Conservation (phyloP, 2,329 filamentous ascomycete species). For the Fusarium albosuccineum region DNA sequence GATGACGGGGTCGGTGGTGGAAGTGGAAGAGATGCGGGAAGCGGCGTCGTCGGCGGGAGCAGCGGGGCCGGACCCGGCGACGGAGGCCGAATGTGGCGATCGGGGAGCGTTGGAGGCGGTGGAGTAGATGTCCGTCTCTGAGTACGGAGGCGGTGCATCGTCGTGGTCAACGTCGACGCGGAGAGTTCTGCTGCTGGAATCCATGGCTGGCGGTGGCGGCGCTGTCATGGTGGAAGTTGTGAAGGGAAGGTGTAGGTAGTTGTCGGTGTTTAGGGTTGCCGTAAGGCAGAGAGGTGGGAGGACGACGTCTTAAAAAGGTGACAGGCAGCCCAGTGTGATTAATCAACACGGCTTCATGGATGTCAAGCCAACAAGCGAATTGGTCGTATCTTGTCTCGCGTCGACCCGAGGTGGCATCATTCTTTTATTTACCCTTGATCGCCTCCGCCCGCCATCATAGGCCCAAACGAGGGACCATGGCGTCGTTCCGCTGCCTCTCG, state of each 20-base stretch:
- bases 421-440: conserved; percentile 25
- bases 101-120: conserved; percentile 50
- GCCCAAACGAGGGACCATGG: not conserved
- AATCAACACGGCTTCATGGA: not conserved
- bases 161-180: conserved; percentile 51
- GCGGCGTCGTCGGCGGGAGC: conserved; percentile 53
- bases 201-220: conserved; percentile 32
- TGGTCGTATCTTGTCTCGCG: not conserved
- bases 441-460: too few relatives aligned
- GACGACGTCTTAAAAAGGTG: too few relatives aligned
- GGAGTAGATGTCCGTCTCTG: conserved; percentile 69
- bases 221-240: conserved; percentile 29
- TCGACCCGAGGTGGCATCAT: conserved; percentile 11
- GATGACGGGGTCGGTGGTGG: conserved; percentile 59
- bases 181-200: conserved; percentile 18
- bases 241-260: conserved; percentile 2
- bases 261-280: not conserved
- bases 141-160: conserved; percentile 67
- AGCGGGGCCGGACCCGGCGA: conserved; percentile 43
- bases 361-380: not conserved
- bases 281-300: too few relatives aligned
- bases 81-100: conserved; percentile 33
- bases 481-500: not conserved
- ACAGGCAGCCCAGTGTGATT: too few relatives aligned
- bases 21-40: conserved; percentile 56